Evolutionary conservation across 345 rosid genomes (phyloP).

Genomic region (Arabidopsis suecica): DNA sequence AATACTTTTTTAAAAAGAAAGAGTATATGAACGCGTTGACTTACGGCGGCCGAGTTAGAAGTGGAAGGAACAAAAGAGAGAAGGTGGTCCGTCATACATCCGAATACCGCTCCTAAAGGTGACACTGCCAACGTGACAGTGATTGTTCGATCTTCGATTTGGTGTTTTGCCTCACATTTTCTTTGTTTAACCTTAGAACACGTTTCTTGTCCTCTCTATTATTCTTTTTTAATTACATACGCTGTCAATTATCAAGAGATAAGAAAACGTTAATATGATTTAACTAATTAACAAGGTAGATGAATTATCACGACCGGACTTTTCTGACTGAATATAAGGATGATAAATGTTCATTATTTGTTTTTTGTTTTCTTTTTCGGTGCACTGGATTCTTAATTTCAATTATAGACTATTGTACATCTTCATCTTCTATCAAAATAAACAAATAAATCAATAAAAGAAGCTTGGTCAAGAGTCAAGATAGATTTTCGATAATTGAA

Average conservation of each 20-base stretch:
- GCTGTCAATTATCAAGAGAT: neutral
- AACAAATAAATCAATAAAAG: neutral
- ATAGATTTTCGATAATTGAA: constrained; percentile 1
- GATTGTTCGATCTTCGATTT: constrained; percentile 32
- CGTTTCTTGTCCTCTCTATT: constrained; percentile 14
- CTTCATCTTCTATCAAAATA: neutral
- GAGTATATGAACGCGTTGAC: constrained; percentile 27
- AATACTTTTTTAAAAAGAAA: too few relatives aligned
- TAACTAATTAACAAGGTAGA: neutral
- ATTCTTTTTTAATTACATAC: neutral
- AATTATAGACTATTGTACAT: too few relatives aligned
- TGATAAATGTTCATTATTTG: neutral
- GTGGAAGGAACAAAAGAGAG: constrained; percentile 29
- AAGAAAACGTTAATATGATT: neutral
- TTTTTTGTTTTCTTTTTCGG: too few relatives aligned
- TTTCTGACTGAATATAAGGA: constrained; percentile 14
- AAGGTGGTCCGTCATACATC: constrained; percentile 34
- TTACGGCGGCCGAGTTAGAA: constrained; percentile 36
- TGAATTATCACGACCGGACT: neutral
- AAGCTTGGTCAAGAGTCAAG: constrained; percentile 25
- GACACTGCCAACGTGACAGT: constrained; percentile 20
- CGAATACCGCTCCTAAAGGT: constrained; percentile 24
- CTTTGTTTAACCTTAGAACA: constrained; percentile 13
- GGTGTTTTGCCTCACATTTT: constrained; percentile 36
- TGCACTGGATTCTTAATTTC: too few relatives aligned